These are phyloP conservation scores for Lasiosphaeria miniovina DNA, from an alignment of 495 filamentous ascomycete species.

Conservation along the genomic window DNA sequence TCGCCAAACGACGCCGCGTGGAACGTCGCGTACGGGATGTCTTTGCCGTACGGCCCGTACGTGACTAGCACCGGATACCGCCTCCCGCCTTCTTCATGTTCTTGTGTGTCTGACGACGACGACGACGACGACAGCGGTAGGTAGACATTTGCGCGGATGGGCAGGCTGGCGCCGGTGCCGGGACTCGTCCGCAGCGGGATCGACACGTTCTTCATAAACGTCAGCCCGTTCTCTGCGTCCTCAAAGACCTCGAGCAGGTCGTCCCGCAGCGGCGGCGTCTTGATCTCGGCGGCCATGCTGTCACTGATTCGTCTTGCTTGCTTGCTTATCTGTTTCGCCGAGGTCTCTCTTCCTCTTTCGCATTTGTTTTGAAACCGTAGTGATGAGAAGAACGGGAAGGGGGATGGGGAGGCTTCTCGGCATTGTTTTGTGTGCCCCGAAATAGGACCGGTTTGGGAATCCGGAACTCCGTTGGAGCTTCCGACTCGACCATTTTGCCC, in stretches of 20 bases:
- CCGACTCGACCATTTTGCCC: too few species aligned
- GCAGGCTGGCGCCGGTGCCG: slow-evolving; percentile 16
- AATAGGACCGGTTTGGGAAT: too few species aligned
- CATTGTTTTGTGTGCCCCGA: too few species aligned
- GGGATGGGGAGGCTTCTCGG: too few species aligned
- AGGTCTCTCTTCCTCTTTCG: too few species aligned
- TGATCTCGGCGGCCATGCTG: slow-evolving; percentile 7
- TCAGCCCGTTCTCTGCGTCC: slow-evolving; percentile 17
- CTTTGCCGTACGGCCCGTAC: slow-evolving; percentile 66
- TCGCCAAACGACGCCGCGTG: slow-evolving; percentile 39
- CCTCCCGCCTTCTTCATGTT: neutral
- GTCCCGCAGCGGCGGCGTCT: slow-evolving; percentile 24
- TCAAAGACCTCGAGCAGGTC: slow-evolving; percentile 16
- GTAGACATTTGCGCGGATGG: slow-evolving; percentile 33
- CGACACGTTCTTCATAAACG: slow-evolving; percentile 27
- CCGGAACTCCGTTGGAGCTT: too few species aligned
- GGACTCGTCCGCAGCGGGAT: slow-evolving; percentile 19
- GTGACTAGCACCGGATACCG: slow-evolving; percentile 50
- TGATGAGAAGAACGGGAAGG: too few species aligned
- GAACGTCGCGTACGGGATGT: slow-evolving; percentile 53
- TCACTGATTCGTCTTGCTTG: neutral
- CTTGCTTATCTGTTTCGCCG: too few species aligned
- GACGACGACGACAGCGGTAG: slow-evolving; percentile 19
- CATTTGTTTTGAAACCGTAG: too few species aligned
- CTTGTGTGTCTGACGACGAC: too few species aligned